Evolutionary conservation across 2,329 filamentous ascomycete genomes (phyloP).

Genomic region (Geosmithia morbida): DNA sequence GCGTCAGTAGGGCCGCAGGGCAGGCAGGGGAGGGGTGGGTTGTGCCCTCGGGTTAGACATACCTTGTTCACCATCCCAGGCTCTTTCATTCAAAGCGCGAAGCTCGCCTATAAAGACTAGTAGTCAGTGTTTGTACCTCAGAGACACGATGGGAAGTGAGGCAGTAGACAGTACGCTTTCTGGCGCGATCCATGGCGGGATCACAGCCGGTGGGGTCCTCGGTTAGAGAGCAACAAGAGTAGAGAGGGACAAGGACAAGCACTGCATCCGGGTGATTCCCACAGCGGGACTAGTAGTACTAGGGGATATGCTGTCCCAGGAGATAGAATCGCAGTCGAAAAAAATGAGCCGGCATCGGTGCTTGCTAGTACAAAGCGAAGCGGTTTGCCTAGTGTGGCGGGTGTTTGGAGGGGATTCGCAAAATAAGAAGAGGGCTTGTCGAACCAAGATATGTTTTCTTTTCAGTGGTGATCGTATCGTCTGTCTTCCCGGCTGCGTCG

Average conservation of each 20-base stretch:
- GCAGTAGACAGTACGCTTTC: constrained; percentile 33
- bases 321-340: constrained; percentile 17
- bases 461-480: background rate
- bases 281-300: constrained; percentile 21
- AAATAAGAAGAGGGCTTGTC: background rate
- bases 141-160: constrained; percentile 1
- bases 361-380: constrained; percentile 4
- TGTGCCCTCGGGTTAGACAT: constrained; percentile 7
- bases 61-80: constrained; percentile 87
- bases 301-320: constrained; percentile 22
- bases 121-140: background rate
- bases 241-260: constrained; percentile 9
- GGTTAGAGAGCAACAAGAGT: constrained; percentile 12
- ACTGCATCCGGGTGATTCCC: constrained; percentile 31
- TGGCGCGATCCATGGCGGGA: constrained; percentile 47
- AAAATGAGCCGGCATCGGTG: constrained; percentile 24
- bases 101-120: constrained; percentile 54
- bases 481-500: no score
- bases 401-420: background rate
- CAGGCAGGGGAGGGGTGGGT: constrained; percentile 2
- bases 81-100: constrained; percentile 72
- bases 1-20: background rate
- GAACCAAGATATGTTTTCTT: background rate
- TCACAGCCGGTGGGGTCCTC: constrained; percentile 14
- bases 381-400: background rate